A percentile compares a stretch with the other conserved stretches of the same genome.
phyloP scores from a whole-genome alignment of 2,329 filamentous ascomycete species.

The Sphaerulina populicola region DNA sequence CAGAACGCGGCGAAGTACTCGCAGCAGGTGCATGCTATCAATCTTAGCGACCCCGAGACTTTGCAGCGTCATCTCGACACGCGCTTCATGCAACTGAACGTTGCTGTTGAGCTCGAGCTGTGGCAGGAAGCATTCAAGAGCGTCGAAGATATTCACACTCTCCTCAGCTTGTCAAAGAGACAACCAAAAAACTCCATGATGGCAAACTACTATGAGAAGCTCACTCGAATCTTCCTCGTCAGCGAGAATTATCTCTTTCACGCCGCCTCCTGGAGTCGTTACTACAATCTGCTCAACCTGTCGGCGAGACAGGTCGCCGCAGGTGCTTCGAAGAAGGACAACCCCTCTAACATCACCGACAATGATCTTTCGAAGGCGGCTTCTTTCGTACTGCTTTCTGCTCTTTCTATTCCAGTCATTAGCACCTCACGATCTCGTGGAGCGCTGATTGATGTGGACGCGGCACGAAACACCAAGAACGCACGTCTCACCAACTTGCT shows the following conservation, averaged over 20 bases:
- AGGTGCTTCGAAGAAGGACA: conserved; percentile 86
- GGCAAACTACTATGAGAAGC: conserved; percentile 99
- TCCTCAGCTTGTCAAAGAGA: conserved; percentile 94
- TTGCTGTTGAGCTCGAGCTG: conserved; percentile 91
- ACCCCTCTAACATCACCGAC: conserved; percentile 72
- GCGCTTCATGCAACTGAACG: conserved; percentile 95
- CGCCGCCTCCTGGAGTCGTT: conserved; percentile 91
- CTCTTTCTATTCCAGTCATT: conserved; percentile 96
- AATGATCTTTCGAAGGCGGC: conserved; percentile 88
- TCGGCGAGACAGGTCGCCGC: conserved; percentile 74
- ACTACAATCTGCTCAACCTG: conserved; percentile 92
- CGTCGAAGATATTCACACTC: conserved; percentile 96
- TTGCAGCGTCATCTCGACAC: conserved; percentile 96
- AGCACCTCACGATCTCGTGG: conserved; percentile 94
- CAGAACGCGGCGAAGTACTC: conserved; percentile 99
- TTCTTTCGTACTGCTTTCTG: conserved; percentile 89
- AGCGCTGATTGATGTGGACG: conserved; percentile 91
- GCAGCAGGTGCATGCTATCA: conserved; percentile 98
- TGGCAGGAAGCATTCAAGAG: conserved; percentile 99
- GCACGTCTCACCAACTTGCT: conserved; percentile 90
- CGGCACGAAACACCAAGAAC: conserved; percentile 98
- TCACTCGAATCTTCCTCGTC: conserved; percentile 95
- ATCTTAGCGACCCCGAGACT: conserved; percentile 93
- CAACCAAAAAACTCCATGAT: conserved; percentile 99
- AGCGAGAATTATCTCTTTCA: conserved; percentile 99